Evolutionary conservation across 2,329 filamentous ascomycete species (phyloP).

Genomic region (Chaetothyriales sp.): DNA sequence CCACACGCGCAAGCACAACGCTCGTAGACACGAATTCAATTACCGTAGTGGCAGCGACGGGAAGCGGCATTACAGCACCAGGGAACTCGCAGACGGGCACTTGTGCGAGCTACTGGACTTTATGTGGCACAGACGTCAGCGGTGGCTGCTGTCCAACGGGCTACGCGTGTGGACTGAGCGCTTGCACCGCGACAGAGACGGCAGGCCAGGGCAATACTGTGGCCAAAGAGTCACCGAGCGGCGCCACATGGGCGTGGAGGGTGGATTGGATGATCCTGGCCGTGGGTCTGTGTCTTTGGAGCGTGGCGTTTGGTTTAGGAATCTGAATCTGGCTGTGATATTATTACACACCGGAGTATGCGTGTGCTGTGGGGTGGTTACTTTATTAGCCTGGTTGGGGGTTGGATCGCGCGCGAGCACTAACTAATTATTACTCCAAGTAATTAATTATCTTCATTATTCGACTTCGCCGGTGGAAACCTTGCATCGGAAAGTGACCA

Average conservation of each 20-base stretch:
- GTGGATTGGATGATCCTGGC: background rate
- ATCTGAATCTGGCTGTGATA: background rate
- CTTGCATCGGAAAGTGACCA: background rate
- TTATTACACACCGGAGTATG: too few relatives aligned
- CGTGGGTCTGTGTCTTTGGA: background rate
- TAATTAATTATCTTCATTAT: too few relatives aligned
- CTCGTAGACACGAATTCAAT: constrained; percentile 51
- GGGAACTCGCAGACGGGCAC: constrained; percentile 26
- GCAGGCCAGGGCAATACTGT: constrained; percentile 35
- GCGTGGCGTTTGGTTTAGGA: background rate
- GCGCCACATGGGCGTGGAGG: constrained; percentile 6
- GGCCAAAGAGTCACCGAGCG: constrained; percentile 25
- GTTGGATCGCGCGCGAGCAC: background rate
- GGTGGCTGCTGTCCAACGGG: constrained; percentile 43
- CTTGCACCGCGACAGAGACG: constrained; percentile 47
- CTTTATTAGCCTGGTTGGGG: background rate
- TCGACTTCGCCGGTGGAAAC: background rate
- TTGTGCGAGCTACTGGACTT: constrained; percentile 71
- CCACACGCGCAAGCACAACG: constrained; percentile 46
- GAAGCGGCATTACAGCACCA: constrained; percentile 26
- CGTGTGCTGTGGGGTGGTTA: too few relatives aligned
- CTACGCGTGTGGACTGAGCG: constrained; percentile 58
- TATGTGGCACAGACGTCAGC: constrained; percentile 50
- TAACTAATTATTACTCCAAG: too few relatives aligned
- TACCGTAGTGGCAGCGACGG: constrained; percentile 54